Base-by-base conservation (phyloP, 768 basidiomycete species). In the Boletus speciosus region DNA sequence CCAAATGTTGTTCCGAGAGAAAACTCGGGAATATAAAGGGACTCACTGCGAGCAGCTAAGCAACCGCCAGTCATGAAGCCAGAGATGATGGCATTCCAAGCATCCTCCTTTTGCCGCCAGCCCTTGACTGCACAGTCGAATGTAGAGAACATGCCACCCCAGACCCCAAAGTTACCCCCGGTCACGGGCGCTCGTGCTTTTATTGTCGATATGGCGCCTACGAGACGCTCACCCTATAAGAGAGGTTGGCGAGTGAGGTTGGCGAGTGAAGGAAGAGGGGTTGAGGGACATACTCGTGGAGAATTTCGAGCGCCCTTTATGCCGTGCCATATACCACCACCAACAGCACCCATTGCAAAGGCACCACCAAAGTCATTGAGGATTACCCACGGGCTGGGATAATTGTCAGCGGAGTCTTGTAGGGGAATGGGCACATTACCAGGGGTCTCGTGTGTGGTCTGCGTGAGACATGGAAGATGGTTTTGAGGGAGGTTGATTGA, bases 21-120 rank as follows among this genome's bases (percentile, higher is more conserved):
- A n/a, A 39, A 7, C 21, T 37, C 8, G 38, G 43, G 25, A 31
- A 6, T 31, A 11, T 19, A 23, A 41, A 31, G 9, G 21, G 31
- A 85, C 91, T 74, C 71, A 97, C 96, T 92, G 76, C 96, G 82
- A 57, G 90, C 82, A 54, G 96, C 97, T 50, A 98, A 74, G 71
- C 91, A 95, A 51, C 97, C 97, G 73, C 97, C 97, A 10, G 97
- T 98, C 85, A 97, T 82, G 76, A 99, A 99, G 42, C 97, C 97
- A 25, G 94, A 93, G 48, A 97, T 88, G 65, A 99, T 98, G 39
- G 94, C 94, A 68, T 99, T 99, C 94, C 94, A 99, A 48, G 96
- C 90, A 71, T 97, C 95, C 73, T 97, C 94, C 70, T 98, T 97
- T 76, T 97, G 93, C 70, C 94, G 81, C 78, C 84, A 92, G 14